phyloP scores from a whole-genome alignment of 805 yeast species.

The Ogataea henricii region DNA sequence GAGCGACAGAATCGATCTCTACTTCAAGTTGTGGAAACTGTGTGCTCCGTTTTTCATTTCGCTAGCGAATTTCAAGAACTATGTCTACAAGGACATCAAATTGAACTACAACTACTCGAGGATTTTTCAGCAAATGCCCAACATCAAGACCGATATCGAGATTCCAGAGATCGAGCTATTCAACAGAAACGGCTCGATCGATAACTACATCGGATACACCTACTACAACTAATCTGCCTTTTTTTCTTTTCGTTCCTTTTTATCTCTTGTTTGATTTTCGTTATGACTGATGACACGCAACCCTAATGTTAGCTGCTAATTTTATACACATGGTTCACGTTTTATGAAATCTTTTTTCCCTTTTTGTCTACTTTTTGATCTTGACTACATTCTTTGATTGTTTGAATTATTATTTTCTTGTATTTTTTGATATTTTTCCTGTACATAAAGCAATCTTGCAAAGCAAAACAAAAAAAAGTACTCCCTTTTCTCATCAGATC shows the following conservation, averaged over 20 bases:
- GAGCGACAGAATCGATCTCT: constrained; percentile 52
- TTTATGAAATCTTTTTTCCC: no score
- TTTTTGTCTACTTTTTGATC: no score
- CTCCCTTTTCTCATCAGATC: neutral
- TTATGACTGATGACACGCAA: neutral
- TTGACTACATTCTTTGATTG: neutral
- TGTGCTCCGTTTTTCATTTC: constrained; percentile 51
- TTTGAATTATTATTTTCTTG: neutral
- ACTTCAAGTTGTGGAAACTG: constrained; percentile 54
- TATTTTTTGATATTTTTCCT: neutral
- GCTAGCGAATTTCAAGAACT: constrained; percentile 47
- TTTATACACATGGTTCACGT: neutral
- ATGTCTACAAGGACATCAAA: constrained; percentile 46
- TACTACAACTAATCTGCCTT: constrained; percentile 15
- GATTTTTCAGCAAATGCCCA: constrained; percentile 40
- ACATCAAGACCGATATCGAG: constrained; percentile 40
- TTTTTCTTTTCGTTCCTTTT: no score
- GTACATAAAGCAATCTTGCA: neutral
- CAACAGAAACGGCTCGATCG: constrained; percentile 34
- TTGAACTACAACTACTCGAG: constrained; percentile 43
- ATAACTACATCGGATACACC: constrained; percentile 32
- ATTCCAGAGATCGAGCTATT: constrained; percentile 43
- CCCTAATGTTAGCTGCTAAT: neutral
- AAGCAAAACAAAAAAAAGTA: neutral
- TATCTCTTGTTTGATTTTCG: no score